Base-by-base conservation (phyloP, 1,139 yeast genomes). In the Kurtzmaniella quercitrusa region DNA sequence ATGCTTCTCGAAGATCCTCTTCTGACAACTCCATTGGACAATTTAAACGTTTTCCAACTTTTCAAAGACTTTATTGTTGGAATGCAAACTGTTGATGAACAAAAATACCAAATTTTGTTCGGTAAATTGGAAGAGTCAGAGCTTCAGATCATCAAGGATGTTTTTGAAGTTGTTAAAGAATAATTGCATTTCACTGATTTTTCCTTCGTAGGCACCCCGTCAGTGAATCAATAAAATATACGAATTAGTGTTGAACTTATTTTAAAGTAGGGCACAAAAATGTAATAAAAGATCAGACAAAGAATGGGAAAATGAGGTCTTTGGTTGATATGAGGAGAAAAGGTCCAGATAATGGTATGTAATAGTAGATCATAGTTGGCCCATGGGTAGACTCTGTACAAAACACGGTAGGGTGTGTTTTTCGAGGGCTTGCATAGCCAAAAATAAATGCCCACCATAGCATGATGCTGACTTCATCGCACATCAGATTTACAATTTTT, bases 1-100 rank as follows among this genome's bases (percentile, higher is more conserved):
- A 81, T 74, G 34, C 61, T 86, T 5, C 77, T 75, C 21, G 97
- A 90, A 55, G 96, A 93, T 62, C 91, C 96, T 3, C 73, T 88
- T 51, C 78, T 85, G 3, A 81, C 84, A 41, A 84, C 90, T 2
- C 83, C 95, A 1, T 68, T 93, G 46, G 98, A 93, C 55, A 66
- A 69, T 37, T 65, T 91, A 37, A 82, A 91, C 55, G 78, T 89
- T 8, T 82, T 80, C 34, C 56, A 54, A 21, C 50, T 58, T 11
- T 48, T 59, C 37, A 47, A 47, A 24, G 50, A 47, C 10, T 45
- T 45, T 25, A 16, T 44, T 9, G 41, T 44, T 24, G 34, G 36
- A 8, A 24, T 53, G 34, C 46, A 46, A 33, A 38, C 44, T 5
- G 44, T 43, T 16, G 51, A 53, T 21, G 38, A 18, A 9, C 43